phyloP scores from a whole-genome alignment of 2,329 filamentous ascomycete genomes.

The Diplodia intermedia region DNA sequence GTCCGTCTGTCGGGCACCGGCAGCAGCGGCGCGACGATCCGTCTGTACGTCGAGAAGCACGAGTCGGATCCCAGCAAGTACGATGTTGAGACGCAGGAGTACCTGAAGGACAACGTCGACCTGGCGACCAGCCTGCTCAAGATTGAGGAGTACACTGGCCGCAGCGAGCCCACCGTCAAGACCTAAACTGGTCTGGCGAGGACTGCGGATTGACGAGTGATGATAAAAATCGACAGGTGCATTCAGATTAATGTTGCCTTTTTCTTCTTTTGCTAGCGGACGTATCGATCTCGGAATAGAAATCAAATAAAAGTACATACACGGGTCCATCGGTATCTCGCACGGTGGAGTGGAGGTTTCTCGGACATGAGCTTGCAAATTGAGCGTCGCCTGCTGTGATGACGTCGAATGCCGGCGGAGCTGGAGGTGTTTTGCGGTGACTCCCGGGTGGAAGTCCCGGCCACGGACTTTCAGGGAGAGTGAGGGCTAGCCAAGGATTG shows the following conservation, averaged over 20 bases:
- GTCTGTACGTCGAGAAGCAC: slow-evolving; percentile 96
- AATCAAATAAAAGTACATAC: slow-evolving; percentile 31
- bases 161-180: slow-evolving; percentile 94
- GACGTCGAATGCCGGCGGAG: background rate
- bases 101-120: slow-evolving; percentile 87
- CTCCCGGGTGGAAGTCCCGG: no score
- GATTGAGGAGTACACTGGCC: slow-evolving; percentile 91
- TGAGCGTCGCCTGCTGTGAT: background rate
- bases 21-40: slow-evolving; percentile 93
- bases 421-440: no score
- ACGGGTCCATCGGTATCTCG: slow-evolving; percentile 19
- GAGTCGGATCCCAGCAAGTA: slow-evolving; percentile 81
- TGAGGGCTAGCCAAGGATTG: no score
- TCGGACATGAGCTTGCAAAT: slow-evolving; percentile 7
- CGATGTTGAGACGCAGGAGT: slow-evolving; percentile 85
- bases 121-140: slow-evolving; percentile 85
- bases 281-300: slow-evolving; percentile 20
- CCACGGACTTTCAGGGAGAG: no score
- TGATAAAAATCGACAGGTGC: slow-evolving; percentile 19
- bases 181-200: slow-evolving; percentile 64
- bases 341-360: slow-evolving; percentile 1
- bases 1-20: slow-evolving; percentile 95
- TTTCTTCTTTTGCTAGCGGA: slow-evolving; percentile 10
- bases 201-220: slow-evolving; percentile 29
- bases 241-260: slow-evolving; percentile 4